Conservation (phyloP, 2,329 filamentous ascomycete species). For the Pseudogymnoascus pannorum region DNA sequence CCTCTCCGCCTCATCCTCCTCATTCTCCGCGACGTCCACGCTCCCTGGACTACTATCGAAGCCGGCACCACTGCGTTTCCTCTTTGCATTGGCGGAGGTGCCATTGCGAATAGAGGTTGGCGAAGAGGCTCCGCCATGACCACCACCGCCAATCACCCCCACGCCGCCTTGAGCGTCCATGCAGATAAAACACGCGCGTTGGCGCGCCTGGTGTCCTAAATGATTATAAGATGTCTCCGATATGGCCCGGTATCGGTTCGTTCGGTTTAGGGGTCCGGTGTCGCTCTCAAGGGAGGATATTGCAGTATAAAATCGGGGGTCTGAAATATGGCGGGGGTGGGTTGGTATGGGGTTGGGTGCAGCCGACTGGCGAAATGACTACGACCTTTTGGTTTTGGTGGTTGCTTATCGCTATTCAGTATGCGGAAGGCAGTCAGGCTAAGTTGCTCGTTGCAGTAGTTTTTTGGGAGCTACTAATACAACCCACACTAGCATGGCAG, state of each 20-base stretch:
- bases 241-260: neutral
- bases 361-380: neutral
- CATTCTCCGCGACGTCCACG: constrained; percentile 46
- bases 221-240: neutral
- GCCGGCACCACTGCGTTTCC: constrained; percentile 48
- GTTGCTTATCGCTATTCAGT: neutral
- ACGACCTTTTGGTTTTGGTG: neutral
- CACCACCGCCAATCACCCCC: constrained; percentile 26
- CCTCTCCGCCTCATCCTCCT: constrained; percentile 48
- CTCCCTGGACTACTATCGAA: constrained; percentile 57
- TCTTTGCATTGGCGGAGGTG: constrained; percentile 35
- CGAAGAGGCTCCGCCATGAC: constrained; percentile 3
- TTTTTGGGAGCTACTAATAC: neutral
- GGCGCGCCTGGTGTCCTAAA: neutral
- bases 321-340: neutral
- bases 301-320: neutral
- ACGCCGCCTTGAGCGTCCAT: constrained; percentile 7
- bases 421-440: neutral
- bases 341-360: neutral
- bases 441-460: neutral
- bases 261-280: neutral
- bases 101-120: neutral
- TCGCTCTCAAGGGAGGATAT: neutral
- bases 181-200: neutral
- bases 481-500: neutral